phyloP scores from a whole-genome alignment of 139 green algal species.

The Trebouxia sp. region DNA sequence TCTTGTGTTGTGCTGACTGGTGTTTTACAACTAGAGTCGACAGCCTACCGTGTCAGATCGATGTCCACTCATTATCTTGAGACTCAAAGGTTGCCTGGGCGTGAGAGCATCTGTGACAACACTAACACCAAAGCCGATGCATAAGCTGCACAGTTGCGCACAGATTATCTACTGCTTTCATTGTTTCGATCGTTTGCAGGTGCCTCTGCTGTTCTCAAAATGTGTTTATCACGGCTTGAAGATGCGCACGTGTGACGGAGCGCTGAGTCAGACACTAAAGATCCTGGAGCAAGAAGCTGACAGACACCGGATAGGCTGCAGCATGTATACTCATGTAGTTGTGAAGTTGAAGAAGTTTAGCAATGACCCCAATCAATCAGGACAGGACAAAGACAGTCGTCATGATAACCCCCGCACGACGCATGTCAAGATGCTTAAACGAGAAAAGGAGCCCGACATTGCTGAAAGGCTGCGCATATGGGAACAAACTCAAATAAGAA shows the following conservation, averaged over 20 bases:
- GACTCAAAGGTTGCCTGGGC: no score
- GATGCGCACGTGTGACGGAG: constrained; percentile 2
- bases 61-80: no score
- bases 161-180: no score
- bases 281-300: constrained; percentile 25
- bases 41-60: no score
- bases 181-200: constrained; percentile 31
- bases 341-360: not conserved
- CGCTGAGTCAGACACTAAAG: not conserved
- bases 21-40: no score
- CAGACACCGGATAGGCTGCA: constrained; percentile 29
- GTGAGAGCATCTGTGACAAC: no score
- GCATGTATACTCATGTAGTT: constrained; percentile 25
- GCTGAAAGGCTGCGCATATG: constrained; percentile 56
- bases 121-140: no score
- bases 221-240: constrained; percentile 55
- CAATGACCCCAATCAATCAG: not conserved
- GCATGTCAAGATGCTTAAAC: constrained; percentile 39
- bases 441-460: constrained; percentile 60
- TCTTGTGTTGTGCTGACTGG: constrained; percentile 10
- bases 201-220: constrained; percentile 76
- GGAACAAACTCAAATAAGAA: not conserved
- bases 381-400: not conserved
- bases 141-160: no score
- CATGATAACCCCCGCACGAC: not conserved